Evolutionary conservation across 768 basidiomycete species (phyloP), one percentile per base, ranked within the genome.

Genomic region (Leccinum disarticulatum): DNA sequence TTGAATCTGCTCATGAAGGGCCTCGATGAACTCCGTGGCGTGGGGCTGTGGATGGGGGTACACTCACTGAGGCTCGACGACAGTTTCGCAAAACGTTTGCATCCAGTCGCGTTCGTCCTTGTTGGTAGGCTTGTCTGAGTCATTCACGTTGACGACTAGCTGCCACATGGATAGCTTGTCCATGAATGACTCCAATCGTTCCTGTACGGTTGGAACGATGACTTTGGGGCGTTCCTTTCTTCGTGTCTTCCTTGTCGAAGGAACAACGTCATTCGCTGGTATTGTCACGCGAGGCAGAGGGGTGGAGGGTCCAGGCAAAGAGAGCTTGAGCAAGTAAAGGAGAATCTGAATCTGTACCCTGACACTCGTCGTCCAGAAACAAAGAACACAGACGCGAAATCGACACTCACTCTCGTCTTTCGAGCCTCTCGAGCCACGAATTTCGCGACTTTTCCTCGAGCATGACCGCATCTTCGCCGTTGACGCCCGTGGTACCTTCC

Each of bases 101-200:
- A 84, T 85, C 90, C 91, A 92, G 64, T 93, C 90, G 2, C 77
- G 76, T 38, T 79, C 76, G 19, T 78, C 68, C 7, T 62, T 56
- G 14, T 61, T 43, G 19, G 49, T 54, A 4, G n/a, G 52, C 27
- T 55, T 66, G n/a, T 57, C 43, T 25, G 76, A 69, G 13, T 81
- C 66, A 4, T 76, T 73, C 58, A 87, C 70, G 35, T 71, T 67
- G 4, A 61, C 62, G 62, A 77, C 71, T 22, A 92, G 81, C 66
- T 92, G 91, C 88, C 89, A 90, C 74, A 81, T 85, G 4, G 87
- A 88, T 7, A 93, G 71, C 66, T 86, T 89, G 72, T 92, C 90
- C 87, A 91, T 90, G 71, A 87, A 86, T 1, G 78, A 76, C 68
- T 92, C 89, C 1, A 91, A 72, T 27, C 80, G 78, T n/a, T 85